Conservation (phyloP, 208 protist genomes). For the Trypanosoma lewisi region DNA sequence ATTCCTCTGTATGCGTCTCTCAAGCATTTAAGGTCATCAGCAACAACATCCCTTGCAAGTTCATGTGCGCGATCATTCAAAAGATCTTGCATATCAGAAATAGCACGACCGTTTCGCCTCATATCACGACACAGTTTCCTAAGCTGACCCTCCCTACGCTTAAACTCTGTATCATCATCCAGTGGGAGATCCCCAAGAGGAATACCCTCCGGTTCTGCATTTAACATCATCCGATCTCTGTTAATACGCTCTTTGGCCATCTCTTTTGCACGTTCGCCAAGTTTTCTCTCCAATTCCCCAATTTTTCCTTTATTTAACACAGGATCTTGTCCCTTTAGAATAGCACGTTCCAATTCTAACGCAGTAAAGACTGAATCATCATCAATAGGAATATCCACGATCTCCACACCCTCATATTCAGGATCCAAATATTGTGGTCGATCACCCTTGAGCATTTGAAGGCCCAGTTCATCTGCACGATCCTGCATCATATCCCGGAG, state of each 20-base stretch:
- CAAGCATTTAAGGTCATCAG: too few relatives aligned
- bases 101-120: conserved; percentile 19
- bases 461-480: too few relatives aligned
- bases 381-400: too few relatives aligned
- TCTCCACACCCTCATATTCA: too few relatives aligned
- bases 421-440: too few relatives aligned
- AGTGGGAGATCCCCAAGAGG: conserved; percentile 63
- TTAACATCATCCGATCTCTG: conserved; percentile 43
- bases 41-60: conserved; percentile 55
- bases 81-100: conserved; percentile 39
- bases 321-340: conserved; percentile 56
- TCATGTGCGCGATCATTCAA: conserved; percentile 54
- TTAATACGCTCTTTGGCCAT: conserved; percentile 33
- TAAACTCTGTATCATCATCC: conserved; percentile 63
- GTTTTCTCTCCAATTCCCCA: conserved; percentile 49
- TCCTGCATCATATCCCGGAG: too few relatives aligned
- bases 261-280: conserved; percentile 55
- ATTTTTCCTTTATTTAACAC: too few relatives aligned
- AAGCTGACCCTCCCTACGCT: conserved; percentile 48
- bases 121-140: conserved; percentile 58
- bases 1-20: conserved; percentile 62
- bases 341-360: conserved; percentile 68
- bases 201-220: conserved; percentile 60
- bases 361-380: too few relatives aligned
- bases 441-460: too few relatives aligned